Base-by-base conservation (phyloP, 2,329 filamentous ascomycete genomes). In the Colletotrichum ledebouriae region DNA sequence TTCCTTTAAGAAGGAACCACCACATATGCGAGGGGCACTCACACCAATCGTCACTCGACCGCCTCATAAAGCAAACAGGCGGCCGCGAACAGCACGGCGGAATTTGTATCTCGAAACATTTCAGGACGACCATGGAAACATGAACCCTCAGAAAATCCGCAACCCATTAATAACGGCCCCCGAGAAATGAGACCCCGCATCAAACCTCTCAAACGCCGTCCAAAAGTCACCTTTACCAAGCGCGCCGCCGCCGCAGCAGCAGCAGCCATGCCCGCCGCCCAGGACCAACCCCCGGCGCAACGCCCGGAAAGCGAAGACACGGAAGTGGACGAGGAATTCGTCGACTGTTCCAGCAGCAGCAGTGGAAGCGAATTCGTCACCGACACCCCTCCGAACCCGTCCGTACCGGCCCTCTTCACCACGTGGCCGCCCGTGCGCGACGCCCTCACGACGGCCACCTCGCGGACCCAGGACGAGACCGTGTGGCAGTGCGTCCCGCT, bases 401-500 rank as follows among this genome's bases (percentile, higher is more conserved):
- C 70, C 63, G 78, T 90, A 34, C 87, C 89, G 17, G 80, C 82
- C 53, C 78, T 92, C 63, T 92, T 90, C 78, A 87, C 83, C 7
- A 78, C 77, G 15, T 79, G 80, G 46, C 90, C 92, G 12, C 83
- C 84, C 17, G 87, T 97, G 72, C 83, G 82, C 63, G 94, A 97
- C 75, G 71, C 75, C 15, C 83, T 94, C 58, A 76, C 81, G 56
- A 96, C 94, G 4, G 82, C 87, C 68, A 92, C 92, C 25, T 94
- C 92, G 1, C 93, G 97, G 78, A 77, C 87, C 33, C 94, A 97
- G 79, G 86, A 91, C 67, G 82, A 88, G 63, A 95, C 92, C 0
- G 82, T 93, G 62, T 79, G 88, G 42, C 85, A 87, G 74, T 92
- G 92, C 73, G 80, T 94, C 34, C 90, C 91, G 1, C 91, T 90